Evolutionary conservation across 1,284 basidiomycete genomes (phyloP), one percentile per base, ranked within the genome.

Genomic region (Cryptococcus sp.): DNA sequence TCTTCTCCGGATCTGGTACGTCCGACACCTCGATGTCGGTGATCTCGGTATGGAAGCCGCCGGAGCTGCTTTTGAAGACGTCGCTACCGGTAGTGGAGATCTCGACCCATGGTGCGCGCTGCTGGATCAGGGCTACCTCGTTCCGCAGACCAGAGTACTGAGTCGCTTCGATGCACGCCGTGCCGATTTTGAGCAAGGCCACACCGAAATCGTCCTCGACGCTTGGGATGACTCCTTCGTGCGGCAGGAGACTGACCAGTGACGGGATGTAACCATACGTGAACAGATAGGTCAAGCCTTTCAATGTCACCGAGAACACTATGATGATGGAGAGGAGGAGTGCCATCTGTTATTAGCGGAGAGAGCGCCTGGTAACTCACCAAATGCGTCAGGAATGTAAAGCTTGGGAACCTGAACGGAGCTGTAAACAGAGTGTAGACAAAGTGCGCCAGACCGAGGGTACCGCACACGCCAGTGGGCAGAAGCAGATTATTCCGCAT

Each of bases 181-280:
- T 72, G 10, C 76, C 75, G 10, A 78, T 66, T 60, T 73, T 75
- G 54, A 78, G 69, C 10, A 78, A 63, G 3, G 70, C 68, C 19
- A 79, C 68, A 27, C 73, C 73, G 43, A 76, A 76, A 43, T 79
- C 78, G 52, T 79, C 78, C 50, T 72, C 69, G 11, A 63, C 23
- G 1, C 60, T 61, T 0, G 76, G 78, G 5, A 72, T 50, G 5
- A 71, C 69, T 25, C 72, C 72, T 38, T 71, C 70, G 56, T 78
- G 74, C 0, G 77, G 77, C 0, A 78, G 65, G 1, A 78, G 66
- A 52, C 70, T 72, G 55, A 47, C 45, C 38, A 71, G 49, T 16
- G 74, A 72, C 5, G 75, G 75, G 47, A 79, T 66, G 53, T 73
- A 70, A n/a, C 78, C 78, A 38, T 71, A 61, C 3, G 76, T 78